Percentiles rank a stretch among this genome's conserved stretches.
Evolutionary conservation across 208 protist species (phyloP).

Genomic region (Trichomonas vaginalis): DNA sequence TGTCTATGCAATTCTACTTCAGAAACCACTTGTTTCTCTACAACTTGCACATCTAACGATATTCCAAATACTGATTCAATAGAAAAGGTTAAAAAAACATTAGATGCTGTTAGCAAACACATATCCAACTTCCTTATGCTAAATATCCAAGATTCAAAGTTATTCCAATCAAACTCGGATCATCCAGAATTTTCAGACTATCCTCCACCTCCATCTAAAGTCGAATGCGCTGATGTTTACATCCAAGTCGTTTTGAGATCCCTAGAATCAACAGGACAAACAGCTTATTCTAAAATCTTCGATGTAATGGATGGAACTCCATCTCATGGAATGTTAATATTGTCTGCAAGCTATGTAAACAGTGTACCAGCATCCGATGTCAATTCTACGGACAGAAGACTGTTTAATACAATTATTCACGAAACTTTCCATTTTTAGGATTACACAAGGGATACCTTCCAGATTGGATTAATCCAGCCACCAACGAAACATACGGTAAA

Average conservation of each 20-base stretch:
- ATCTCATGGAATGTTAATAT: neutral
- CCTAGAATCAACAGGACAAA: neutral
- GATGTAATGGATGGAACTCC: neutral
- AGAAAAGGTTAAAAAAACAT: neutral
- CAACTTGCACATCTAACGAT: too few species aligned
- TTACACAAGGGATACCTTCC: neutral
- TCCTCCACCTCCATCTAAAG: neutral
- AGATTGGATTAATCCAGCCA: neutral
- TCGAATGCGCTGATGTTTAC: neutral
- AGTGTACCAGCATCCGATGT: neutral
- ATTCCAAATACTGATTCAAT: too few species aligned
- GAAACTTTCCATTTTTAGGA: neutral
- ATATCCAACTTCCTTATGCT: neutral
- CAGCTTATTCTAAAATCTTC: neutral
- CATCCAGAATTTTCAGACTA: too few species aligned
- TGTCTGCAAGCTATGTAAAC: neutral
- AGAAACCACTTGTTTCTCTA: too few species aligned
- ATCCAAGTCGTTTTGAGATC: neutral
- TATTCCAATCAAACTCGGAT: too few species aligned
- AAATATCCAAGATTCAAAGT: neutral
- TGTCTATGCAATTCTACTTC: too few species aligned
- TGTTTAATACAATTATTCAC: neutral
- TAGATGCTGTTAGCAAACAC: neutral
- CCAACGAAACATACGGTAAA: neutral
- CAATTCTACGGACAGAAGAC: neutral